phyloP scores from a whole-genome alignment of 176 grass and related monocot genomes.

The Pharus latifolius region DNA sequence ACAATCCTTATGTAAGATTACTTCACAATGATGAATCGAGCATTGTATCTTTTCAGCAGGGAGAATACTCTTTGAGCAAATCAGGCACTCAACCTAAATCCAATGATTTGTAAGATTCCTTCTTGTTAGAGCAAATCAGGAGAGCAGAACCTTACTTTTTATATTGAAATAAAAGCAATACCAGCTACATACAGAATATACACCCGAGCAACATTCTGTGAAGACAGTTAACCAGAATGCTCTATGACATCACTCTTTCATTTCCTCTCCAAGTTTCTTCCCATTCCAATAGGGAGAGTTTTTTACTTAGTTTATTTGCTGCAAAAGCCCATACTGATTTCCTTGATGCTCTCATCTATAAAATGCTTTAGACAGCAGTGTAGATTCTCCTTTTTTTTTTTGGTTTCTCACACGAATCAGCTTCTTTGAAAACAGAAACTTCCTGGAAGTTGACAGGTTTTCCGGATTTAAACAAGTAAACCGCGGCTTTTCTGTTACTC shows the following conservation, averaged over 20 bases:
- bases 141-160: neutral
- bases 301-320: neutral
- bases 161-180: neutral
- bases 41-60: slow-evolving; percentile 52
- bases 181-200: neutral
- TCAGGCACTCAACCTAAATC: slow-evolving; percentile 56
- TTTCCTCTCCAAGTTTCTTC: slow-evolving; percentile 3
- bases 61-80: slow-evolving; percentile 46
- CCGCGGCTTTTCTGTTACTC: no score
- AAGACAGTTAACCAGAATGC: neutral
- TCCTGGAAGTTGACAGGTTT: no score
- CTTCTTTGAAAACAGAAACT: no score
- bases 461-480: no score
- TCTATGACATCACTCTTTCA: neutral
- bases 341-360: neutral
- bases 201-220: neutral
- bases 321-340: slow-evolving; percentile 2
- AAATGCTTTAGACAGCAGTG: neutral
- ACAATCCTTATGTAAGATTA: slow-evolving; percentile 55
- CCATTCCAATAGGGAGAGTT: no score
- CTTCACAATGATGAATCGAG: slow-evolving; percentile 38
- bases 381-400: neutral
- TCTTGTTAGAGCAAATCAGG: slow-evolving; percentile 25
- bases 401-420: no score
- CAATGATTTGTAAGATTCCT: slow-evolving; percentile 4